Evolutionary conservation across 305 asterid genomes (phyloP).

Genomic region (Fraxinus floribunda): DNA sequence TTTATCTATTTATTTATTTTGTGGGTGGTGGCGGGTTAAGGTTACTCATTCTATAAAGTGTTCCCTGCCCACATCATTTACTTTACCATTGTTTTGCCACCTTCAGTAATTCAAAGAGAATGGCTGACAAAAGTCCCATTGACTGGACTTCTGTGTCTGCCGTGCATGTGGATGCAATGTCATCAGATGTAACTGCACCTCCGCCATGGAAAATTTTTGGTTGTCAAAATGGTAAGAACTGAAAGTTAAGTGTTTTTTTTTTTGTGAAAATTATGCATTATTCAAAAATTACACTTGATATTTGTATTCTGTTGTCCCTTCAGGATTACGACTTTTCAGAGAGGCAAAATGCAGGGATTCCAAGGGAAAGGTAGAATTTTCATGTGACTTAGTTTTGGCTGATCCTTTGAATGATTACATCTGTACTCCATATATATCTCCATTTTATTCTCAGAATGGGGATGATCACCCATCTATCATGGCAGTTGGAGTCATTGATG

Average conservation of each 20-base stretch:
- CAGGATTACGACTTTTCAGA: slow-evolving; percentile 85
- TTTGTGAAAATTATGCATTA: not conserved
- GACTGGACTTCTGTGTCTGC: slow-evolving; percentile 50
- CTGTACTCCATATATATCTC: slow-evolving; percentile 1
- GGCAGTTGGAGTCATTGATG: slow-evolving; percentile 80
- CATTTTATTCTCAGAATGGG: slow-evolving; percentile 46
- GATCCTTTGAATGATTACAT: not conserved
- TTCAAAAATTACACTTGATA: not conserved
- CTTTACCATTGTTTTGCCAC: slow-evolving; percentile 31
- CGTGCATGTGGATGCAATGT: slow-evolving; percentile 60
- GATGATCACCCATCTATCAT: slow-evolving; percentile 75
- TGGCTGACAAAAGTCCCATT: slow-evolving; percentile 33
- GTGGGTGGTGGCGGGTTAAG: not conserved
- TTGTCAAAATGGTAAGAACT: slow-evolving; percentile 63
- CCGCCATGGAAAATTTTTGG: slow-evolving; percentile 93
- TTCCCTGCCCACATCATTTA: not conserved
- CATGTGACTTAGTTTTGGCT: not conserved
- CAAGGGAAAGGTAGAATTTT: slow-evolving; percentile 49
- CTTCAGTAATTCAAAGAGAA: slow-evolving; percentile 62
- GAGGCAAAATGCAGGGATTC: slow-evolving; percentile 70
- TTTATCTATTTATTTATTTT: not conserved
- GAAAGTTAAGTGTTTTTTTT: not conserved
- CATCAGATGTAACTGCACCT: slow-evolving; percentile 77
- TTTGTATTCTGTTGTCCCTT: slow-evolving; percentile 16
- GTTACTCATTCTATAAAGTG: not conserved